Conservation (phyloP, 176 grass and related monocot species). For the Carex cristatella region DNA sequence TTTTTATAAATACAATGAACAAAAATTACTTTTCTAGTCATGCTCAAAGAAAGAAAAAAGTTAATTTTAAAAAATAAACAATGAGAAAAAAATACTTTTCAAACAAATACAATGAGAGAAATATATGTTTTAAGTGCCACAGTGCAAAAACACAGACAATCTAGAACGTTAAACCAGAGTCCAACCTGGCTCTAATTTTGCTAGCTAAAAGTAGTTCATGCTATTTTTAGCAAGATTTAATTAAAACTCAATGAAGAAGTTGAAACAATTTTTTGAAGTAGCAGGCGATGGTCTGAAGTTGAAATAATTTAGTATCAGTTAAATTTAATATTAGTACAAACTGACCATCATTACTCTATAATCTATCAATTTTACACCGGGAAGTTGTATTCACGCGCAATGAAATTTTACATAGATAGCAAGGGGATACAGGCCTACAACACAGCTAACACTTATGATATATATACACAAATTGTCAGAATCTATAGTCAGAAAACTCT, state of each 20-base stretch:
- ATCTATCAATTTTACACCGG: not conserved
- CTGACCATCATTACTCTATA: not conserved
- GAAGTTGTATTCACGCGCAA: not conserved
- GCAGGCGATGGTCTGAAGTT: not conserved
- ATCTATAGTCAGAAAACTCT: slow-evolving; percentile 44
- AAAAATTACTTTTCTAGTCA: not conserved
- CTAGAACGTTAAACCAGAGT: not conserved
- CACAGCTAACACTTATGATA: not conserved
- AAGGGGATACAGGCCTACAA: not conserved
- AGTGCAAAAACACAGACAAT: not conserved
- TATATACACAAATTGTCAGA: slow-evolving; percentile 30
- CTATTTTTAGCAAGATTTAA: not conserved
- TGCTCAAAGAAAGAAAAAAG: no score
- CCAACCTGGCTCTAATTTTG: not conserved
- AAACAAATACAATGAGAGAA: not conserved
- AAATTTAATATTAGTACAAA: not conserved
- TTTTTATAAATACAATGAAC: not conserved
- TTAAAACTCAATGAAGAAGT: not conserved
- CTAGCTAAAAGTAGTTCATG: not conserved
- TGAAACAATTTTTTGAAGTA: not conserved
- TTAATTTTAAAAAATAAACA: no score
- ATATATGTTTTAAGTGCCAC: no score
- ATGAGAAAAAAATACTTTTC: no score
- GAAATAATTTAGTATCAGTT: not conserved
- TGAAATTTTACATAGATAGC: not conserved